phyloP scores from a whole-genome alignment of 306 rosid species.

The Casuarina equisetifolia region DNA sequence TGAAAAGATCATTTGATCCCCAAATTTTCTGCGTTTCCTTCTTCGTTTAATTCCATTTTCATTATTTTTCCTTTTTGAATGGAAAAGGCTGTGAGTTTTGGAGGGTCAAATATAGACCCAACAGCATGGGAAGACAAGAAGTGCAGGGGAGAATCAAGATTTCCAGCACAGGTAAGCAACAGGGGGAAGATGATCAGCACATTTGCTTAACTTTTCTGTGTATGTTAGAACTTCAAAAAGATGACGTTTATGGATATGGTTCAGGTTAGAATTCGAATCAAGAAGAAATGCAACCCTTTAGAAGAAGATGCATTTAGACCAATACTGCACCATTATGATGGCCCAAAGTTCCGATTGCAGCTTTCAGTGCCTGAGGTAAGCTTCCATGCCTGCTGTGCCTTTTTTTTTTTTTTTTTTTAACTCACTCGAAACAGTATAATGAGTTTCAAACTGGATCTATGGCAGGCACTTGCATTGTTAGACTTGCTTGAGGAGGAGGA shows the following conservation, averaged over 20 bases:
- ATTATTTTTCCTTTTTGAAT: background rate
- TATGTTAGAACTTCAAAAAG: background rate
- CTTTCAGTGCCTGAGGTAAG: conserved; percentile 32
- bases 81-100: conserved; percentile 33
- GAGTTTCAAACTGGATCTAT: background rate
- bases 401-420: background rate
- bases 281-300: conserved; percentile 27
- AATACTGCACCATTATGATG: conserved; percentile 30
- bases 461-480: conserved; percentile 32
- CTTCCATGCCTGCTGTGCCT: background rate
- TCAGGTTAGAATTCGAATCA: conserved; percentile 29
- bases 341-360: conserved; percentile 35
- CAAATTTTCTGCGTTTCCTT: no score
- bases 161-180: conserved; percentile 28
- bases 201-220: background rate
- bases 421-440: background rate
- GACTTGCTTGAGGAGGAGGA: conserved; percentile 22
- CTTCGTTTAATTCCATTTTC: no score
- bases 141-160: conserved; percentile 33
- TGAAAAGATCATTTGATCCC: background rate
- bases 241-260: background rate
- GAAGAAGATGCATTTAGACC: conserved; percentile 34
- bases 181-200: background rate
- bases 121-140: conserved; percentile 35
- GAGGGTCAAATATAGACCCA: conserved; percentile 36